phyloP scores from a whole-genome alignment of 1,139 yeast species.

The Yamadazyma siamensis region DNA sequence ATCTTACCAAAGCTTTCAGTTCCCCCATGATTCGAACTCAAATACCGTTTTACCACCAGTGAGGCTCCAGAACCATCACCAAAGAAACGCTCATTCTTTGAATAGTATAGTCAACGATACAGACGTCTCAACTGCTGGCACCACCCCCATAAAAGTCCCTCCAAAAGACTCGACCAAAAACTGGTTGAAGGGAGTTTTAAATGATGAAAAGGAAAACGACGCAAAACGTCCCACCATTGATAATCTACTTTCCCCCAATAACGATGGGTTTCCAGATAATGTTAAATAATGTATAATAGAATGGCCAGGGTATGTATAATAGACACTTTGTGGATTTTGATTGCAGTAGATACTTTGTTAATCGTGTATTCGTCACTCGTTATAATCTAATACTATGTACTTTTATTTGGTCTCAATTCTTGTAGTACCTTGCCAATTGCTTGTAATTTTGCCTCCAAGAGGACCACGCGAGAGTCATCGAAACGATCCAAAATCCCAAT shows the following conservation, averaged over 20 bases:
- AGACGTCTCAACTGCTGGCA: conserved; percentile 6
- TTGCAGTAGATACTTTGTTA: too few relatives aligned
- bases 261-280: conserved; percentile 17
- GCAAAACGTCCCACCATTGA: conserved; percentile 34
- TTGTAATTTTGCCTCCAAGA: conserved; percentile 8
- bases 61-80: conserved; percentile 2
- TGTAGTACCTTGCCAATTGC: conserved; percentile 8
- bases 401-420: background rate
- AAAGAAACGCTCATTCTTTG: conserved; percentile 10
- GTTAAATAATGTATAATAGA: conserved; percentile 8
- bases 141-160: conserved; percentile 5
- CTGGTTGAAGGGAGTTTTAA: conserved; percentile 17
- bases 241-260: conserved; percentile 30
- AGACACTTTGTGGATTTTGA: too few relatives aligned
- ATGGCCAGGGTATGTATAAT: conserved; percentile 1
- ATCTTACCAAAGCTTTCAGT: conserved; percentile 1
- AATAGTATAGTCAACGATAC: conserved; percentile 10
- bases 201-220: conserved; percentile 9
- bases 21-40: background rate
- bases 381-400: too few relatives aligned
- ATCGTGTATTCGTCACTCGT: too few relatives aligned
- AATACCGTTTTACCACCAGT: too few relatives aligned
- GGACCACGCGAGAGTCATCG: conserved; percentile 8
- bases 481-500: conserved; percentile 7
- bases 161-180: conserved; percentile 10